Percentiles rank a stretch among this genome's conserved stretches.
Evolutionary conservation across 306 rosid species (phyloP).

Genomic region (Bauhinia variegata): DNA sequence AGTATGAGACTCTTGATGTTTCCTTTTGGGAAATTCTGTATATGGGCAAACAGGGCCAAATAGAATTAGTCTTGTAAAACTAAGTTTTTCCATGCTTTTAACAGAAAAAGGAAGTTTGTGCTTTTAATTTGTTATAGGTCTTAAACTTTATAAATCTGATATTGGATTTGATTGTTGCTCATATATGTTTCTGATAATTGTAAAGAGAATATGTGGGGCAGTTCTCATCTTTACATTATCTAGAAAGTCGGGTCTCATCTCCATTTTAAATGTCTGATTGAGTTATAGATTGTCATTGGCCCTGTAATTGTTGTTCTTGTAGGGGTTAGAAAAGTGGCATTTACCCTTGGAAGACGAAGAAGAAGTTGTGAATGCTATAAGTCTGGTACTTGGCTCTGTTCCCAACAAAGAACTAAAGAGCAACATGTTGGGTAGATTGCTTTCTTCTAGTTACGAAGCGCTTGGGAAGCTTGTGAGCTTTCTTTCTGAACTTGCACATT

Average conservation of each 20-base stretch:
- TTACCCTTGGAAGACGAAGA: slow-evolving; percentile 93
- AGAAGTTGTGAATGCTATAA: slow-evolving; percentile 84
- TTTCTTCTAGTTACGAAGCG: slow-evolving; percentile 86
- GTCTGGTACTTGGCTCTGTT: slow-evolving; percentile 80
- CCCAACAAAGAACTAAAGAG: slow-evolving; percentile 79
- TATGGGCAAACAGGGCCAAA: slow-evolving; percentile 7
- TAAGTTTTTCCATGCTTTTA: background rate
- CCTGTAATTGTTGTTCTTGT: slow-evolving; percentile 31
- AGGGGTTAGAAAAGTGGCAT: slow-evolving; percentile 85
- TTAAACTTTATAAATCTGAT: slow-evolving; percentile 15
- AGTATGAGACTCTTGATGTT: background rate
- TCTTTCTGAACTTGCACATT: slow-evolving; percentile 14
- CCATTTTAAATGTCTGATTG: slow-evolving; percentile 30
- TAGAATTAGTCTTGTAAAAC: slow-evolving; percentile 1
- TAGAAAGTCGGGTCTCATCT: too few species aligned
- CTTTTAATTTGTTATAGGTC: slow-evolving; percentile 9
- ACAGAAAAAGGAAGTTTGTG: background rate
- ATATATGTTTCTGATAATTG: too few species aligned
- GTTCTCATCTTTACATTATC: too few species aligned
- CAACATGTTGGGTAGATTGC: slow-evolving; percentile 81
- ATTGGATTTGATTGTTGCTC: background rate
- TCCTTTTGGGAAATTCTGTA: slow-evolving; percentile 18
- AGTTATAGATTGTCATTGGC: slow-evolving; percentile 21
- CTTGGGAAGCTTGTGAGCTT: slow-evolving; percentile 86
- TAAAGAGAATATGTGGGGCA: too few species aligned